Percentiles rank a stretch among this genome's conserved stretches.
These are phyloP conservation scores for Hymenoscyphus fraxineus DNA, from an alignment of 2,329 filamentous ascomycete genomes.

Conservation along the genomic window DNA sequence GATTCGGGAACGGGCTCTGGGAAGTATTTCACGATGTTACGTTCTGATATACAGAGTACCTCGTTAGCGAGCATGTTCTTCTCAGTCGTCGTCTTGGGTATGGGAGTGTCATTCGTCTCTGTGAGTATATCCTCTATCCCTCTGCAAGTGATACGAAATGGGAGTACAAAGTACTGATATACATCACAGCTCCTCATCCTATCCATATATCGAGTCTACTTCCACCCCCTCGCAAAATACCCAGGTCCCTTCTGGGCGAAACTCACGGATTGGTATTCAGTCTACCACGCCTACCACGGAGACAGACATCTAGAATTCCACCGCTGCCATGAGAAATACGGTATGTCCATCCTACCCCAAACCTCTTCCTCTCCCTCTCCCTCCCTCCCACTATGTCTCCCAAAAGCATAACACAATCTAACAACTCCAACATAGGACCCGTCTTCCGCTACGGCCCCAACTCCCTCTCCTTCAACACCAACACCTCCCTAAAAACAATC, in stretches of 20 bases:
- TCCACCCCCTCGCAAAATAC: constrained; percentile 37
- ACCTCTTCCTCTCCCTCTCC: background rate
- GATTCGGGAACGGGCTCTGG: background rate
- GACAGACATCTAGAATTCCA: constrained; percentile 37
- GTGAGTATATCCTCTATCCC: background rate
- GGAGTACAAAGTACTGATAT: background rate
- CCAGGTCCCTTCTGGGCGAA: constrained; percentile 37
- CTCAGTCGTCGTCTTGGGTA: background rate
- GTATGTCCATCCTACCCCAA: constrained; percentile 9
- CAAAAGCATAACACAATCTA: background rate
- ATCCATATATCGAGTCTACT: constrained; percentile 39
- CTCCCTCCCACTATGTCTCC: background rate
- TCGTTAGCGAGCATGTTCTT: background rate
- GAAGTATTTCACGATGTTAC: background rate
- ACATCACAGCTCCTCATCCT: constrained; percentile 9
- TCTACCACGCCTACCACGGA: constrained; percentile 37
- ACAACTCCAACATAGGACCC: constrained; percentile 27
- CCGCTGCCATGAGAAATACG: constrained; percentile 37
- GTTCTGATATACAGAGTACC: background rate
- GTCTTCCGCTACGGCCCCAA: constrained; percentile 77
- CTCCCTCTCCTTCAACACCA: constrained; percentile 72
- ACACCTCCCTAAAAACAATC: constrained; percentile 62
- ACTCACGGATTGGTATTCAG: constrained; percentile 33
- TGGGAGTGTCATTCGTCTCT: background rate
- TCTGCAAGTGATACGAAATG: background rate